These are phyloP conservation scores for Chlorella sorokiniana DNA, from an alignment of 139 green algal genomes.

Conservation along the genomic window DNA sequence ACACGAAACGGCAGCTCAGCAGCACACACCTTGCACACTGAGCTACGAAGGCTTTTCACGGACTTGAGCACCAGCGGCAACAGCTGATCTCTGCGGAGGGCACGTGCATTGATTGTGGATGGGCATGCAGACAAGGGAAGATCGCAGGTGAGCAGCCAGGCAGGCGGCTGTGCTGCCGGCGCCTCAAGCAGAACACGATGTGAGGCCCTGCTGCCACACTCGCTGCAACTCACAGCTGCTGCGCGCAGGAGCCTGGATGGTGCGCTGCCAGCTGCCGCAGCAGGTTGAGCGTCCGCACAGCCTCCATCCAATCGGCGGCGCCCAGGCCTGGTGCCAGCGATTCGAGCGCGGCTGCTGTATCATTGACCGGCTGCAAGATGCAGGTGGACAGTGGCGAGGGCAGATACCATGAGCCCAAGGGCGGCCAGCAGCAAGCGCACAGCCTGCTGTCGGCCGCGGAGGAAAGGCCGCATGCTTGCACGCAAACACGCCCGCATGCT, in stretches of 20 bases:
- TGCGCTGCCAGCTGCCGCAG: constrained; percentile 44
- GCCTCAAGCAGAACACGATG: too few relatives aligned
- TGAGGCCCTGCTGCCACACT: too few relatives aligned
- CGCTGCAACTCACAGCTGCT: constrained; percentile 33
- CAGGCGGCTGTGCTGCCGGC: background rate
- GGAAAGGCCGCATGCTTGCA: too few relatives aligned
- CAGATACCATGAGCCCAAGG: background rate
- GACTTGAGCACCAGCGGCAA: constrained; percentile 55
- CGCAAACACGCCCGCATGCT: too few relatives aligned
- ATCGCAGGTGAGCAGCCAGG: background rate
- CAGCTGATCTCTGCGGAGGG: constrained; percentile 25
- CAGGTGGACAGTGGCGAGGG: background rate
- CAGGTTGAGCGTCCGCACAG: constrained; percentile 28
- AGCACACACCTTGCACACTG: constrained; percentile 57
- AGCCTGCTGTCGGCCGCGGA: too few relatives aligned
- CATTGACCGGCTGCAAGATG: constrained; percentile 25
- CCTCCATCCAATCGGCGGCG: constrained; percentile 42
- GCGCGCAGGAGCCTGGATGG: constrained; percentile 12
- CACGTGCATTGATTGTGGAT: background rate
- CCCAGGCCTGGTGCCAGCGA: constrained; percentile 13
- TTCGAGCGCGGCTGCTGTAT: background rate
- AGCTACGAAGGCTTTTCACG: constrained; percentile 62
- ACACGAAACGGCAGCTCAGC: background rate
- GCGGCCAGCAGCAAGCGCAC: background rate
- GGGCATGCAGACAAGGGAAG: background rate